Conservation (phyloP, 2,329 filamentous ascomycete species). For the Microcera coccophila region DNA sequence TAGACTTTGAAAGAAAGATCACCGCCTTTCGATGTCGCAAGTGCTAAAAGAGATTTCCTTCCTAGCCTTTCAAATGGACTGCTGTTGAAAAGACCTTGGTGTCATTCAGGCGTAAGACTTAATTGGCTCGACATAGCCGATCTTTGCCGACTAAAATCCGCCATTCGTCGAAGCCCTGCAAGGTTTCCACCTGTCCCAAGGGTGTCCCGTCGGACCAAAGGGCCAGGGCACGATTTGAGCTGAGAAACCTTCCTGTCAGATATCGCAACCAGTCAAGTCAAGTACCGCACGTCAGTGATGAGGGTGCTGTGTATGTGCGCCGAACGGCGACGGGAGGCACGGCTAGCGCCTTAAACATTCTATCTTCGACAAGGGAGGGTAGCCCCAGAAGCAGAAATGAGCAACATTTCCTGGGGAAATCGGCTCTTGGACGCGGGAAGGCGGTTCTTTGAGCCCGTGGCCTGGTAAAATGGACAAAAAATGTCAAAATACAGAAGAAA, state of each 20-base stretch:
- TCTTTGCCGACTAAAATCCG: slow-evolving; percentile 25
- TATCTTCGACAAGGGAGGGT: no score
- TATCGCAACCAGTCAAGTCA: not conserved
- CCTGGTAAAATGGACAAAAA: not conserved
- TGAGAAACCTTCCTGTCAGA: slow-evolving; percentile 4
- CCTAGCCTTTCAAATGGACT: slow-evolving; percentile 15
- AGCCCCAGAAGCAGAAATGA: not conserved
- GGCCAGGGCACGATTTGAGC: slow-evolving; percentile 10
- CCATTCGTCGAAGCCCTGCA: slow-evolving; percentile 12
- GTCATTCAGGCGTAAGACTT: not conserved
- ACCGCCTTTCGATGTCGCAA: not conserved
- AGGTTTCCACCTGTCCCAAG: slow-evolving; percentile 19
- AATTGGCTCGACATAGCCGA: slow-evolving; percentile 18
- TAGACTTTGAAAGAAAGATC: not conserved
- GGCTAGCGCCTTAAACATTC: no score
- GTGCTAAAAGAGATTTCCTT: slow-evolving; percentile 24
- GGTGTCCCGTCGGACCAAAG: slow-evolving; percentile 19
- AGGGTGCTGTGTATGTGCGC: no score
- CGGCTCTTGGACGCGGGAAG: not conserved
- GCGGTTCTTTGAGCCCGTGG: not conserved
- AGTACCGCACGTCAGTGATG: not conserved
- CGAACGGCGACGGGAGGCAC: no score
- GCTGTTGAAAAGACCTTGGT: not conserved
- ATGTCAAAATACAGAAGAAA: no score
- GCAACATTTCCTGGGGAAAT: not conserved